Conservation (phyloP, 805 yeast species). For the Citeromyces matritensis region DNA sequence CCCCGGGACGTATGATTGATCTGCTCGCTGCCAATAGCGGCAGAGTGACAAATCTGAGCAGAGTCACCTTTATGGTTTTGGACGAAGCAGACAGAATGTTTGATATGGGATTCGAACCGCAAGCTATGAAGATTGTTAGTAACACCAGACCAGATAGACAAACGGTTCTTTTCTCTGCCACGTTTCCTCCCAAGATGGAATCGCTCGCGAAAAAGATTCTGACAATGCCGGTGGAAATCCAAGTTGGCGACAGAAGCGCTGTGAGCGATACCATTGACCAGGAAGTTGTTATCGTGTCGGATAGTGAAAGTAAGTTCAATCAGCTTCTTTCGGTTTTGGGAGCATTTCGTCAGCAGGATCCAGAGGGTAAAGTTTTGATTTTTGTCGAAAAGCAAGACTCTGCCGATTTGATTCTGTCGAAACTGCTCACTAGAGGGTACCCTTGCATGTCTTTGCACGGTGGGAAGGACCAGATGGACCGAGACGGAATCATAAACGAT, state of each 20-base stretch:
- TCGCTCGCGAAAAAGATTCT: slow-evolving; percentile 54
- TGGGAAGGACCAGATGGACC: slow-evolving; percentile 76
- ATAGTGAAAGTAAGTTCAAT: slow-evolving; percentile 38
- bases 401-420: slow-evolving; percentile 58
- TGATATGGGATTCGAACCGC: slow-evolving; percentile 96
- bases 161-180: slow-evolving; percentile 85
- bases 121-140: slow-evolving; percentile 64
- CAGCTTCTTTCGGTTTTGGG: slow-evolving; percentile 42
- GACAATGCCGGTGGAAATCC: slow-evolving; percentile 52
- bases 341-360: slow-evolving; percentile 16
- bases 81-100: slow-evolving; percentile 97
- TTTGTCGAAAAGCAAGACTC: slow-evolving; percentile 83
- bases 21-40: slow-evolving; percentile 74
- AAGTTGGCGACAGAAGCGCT: slow-evolving; percentile 66
- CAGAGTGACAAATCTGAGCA: slow-evolving; percentile 45
- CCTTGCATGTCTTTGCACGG: slow-evolving; percentile 72
- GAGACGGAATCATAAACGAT: slow-evolving; percentile 58
- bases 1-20: slow-evolving; percentile 93
- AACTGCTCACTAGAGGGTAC: slow-evolving; percentile 35
- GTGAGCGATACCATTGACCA: slow-evolving; percentile 77
- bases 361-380: slow-evolving; percentile 43
- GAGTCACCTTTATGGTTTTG: slow-evolving; percentile 71
- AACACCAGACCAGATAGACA: slow-evolving; percentile 78
- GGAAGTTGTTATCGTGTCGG: slow-evolving; percentile 38
- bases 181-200: slow-evolving; percentile 77